Percentiles rank a stretch among this genome's conserved stretches.
These are phyloP conservation scores for Pterocarpus santalinus DNA, from an alignment of 306 rosid species.

Conservation along the genomic window DNA sequence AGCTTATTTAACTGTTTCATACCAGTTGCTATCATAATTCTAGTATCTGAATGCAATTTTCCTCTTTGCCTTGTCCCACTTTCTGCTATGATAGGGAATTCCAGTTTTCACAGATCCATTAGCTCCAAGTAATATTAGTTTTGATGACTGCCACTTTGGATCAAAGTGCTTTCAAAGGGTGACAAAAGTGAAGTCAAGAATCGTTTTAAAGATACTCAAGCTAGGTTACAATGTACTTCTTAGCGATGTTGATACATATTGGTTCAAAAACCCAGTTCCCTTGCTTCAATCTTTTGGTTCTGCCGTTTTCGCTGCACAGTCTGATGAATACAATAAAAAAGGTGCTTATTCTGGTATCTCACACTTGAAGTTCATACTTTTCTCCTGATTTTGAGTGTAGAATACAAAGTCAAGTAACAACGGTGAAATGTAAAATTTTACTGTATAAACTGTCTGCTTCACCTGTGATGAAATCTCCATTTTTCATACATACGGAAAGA, in stretches of 20 bases:
- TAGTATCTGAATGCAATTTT: slow-evolving; percentile 23
- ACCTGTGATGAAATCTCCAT: neutral
- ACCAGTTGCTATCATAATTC: slow-evolving; percentile 1
- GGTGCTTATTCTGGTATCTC: slow-evolving; percentile 58
- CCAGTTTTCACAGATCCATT: slow-evolving; percentile 82
- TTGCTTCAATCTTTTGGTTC: slow-evolving; percentile 74
- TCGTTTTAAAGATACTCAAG: slow-evolving; percentile 81
- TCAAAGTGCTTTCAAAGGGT: slow-evolving; percentile 94
- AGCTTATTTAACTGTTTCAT: slow-evolving; percentile 28
- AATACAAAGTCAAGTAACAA: neutral
- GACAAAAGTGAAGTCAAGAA: slow-evolving; percentile 93
- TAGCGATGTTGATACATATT: slow-evolving; percentile 88
- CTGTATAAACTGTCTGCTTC: neutral
- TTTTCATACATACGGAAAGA: neutral
- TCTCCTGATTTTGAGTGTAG: slow-evolving; percentile 9
- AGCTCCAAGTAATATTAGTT: slow-evolving; percentile 77
- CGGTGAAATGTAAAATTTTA: neutral
- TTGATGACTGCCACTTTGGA: slow-evolving; percentile 91
- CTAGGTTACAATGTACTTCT: slow-evolving; percentile 92
- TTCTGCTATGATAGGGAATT: slow-evolving; percentile 67
- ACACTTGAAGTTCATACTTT: slow-evolving; percentile 34
- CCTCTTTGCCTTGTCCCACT: slow-evolving; percentile 8
- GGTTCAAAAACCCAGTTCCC: slow-evolving; percentile 88
- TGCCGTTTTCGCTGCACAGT: slow-evolving; percentile 77
- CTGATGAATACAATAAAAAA: slow-evolving; percentile 82